phyloP scores from a whole-genome alignment of 306 rosid species.

The Morella rubra region DNA sequence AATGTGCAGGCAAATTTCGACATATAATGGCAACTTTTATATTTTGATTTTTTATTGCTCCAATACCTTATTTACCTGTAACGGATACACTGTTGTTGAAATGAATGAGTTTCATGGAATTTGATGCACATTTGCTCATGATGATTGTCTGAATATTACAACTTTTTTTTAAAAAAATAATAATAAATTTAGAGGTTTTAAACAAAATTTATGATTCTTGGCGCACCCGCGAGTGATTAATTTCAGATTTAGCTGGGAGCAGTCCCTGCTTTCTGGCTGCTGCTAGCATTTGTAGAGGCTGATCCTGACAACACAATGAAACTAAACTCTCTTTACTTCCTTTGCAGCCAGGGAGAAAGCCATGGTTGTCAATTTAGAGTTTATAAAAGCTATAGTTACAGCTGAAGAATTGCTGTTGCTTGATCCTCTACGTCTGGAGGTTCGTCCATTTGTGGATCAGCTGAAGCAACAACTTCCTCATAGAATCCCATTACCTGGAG shows the following conservation, averaged over 20 bases:
- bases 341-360: conserved; percentile 86
- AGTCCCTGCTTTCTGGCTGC: neutral
- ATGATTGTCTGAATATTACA: no score
- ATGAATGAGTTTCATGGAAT: neutral
- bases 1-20: neutral
- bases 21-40: no score
- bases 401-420: conserved; percentile 90
- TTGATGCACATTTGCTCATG: no score
- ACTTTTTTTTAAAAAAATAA: no score
- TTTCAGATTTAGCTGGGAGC: neutral
- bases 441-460: conserved; percentile 94
- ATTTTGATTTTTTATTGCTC: no score
- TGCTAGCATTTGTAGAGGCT: neutral
- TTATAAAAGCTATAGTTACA: conserved; percentile 76
- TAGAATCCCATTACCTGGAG: conserved; percentile 26
- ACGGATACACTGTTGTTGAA: neutral
- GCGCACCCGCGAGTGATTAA: neutral
- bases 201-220: neutral
- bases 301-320: neutral
- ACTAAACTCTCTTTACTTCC: conserved; percentile 1
- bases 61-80: neutral
- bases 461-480: conserved; percentile 72
- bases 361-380: conserved; percentile 96
- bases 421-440: conserved; percentile 81
- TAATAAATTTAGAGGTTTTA: neutral